Percentiles rank a stretch among this genome's conserved stretches.
Evolutionary conservation across 2,329 filamentous ascomycete genomes (phyloP).

Genomic region (Bipolaris sorokiniana): DNA sequence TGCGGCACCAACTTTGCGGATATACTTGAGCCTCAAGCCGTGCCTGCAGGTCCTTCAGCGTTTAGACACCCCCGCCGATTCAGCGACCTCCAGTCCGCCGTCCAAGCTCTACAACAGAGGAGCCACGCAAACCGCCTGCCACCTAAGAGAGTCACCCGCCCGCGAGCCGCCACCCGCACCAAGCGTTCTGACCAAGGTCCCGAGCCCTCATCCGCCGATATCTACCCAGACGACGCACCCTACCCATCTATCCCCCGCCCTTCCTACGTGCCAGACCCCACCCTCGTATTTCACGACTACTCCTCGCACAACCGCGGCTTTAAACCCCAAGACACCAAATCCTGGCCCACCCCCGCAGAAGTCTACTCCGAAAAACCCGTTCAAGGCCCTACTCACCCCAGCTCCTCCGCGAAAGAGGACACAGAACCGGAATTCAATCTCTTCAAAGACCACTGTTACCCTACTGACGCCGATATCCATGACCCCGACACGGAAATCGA

Average conservation of each 20-base stretch:
- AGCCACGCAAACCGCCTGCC: conserved; percentile 6
- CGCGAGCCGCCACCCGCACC: conserved; percentile 17
- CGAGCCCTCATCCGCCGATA: conserved; percentile 37
- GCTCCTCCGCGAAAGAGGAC: too few relatives aligned
- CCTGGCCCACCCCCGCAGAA: conserved; percentile 31
- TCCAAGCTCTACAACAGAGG: neutral
- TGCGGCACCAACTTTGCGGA: neutral
- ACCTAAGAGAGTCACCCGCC: neutral
- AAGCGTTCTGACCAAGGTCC: conserved; percentile 41
- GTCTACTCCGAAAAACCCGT: conserved; percentile 4
- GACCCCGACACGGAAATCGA: conserved; percentile 20
- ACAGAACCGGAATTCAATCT: conserved; percentile 2
- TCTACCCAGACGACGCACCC: conserved; percentile 40
- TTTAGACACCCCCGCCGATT: conserved; percentile 5
- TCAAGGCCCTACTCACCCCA: too few relatives aligned
- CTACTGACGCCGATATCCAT: conserved; percentile 16
- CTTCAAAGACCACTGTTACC: conserved; percentile 11
- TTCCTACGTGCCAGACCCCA: neutral
- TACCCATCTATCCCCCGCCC: conserved; percentile 4
- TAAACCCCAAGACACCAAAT: neutral
- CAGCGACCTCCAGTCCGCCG: conserved; percentile 7
- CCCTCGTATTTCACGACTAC: neutral
- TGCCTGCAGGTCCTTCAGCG: neutral
- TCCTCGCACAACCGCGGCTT: neutral
- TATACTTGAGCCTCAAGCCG: neutral